Evolutionary conservation across 2,329 filamentous ascomycete species (phyloP).

Genomic region (Hymenoscyphus scutula): DNA sequence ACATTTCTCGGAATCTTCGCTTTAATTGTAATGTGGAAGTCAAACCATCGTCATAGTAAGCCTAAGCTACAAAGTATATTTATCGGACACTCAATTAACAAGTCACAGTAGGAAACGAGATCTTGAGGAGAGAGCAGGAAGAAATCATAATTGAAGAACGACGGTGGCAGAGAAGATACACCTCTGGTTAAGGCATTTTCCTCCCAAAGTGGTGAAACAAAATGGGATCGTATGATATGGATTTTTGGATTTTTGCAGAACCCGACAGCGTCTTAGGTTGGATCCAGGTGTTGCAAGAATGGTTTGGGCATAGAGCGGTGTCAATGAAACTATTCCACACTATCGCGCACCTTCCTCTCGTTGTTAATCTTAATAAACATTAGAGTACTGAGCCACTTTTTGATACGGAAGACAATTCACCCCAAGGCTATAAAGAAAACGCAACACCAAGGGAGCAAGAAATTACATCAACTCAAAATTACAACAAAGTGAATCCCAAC

Average conservation of each 20-base stretch:
- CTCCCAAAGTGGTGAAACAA: too few species aligned
- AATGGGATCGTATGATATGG: background rate
- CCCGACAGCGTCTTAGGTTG: too few species aligned
- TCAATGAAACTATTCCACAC: too few species aligned
- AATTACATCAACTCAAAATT: background rate
- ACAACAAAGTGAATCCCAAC: background rate
- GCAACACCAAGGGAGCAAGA: background rate
- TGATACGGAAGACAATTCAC: too few species aligned
- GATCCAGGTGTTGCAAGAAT: too few species aligned
- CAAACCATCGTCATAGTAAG: background rate
- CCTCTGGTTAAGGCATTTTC: background rate
- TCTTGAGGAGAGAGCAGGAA: background rate
- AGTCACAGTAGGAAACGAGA: background rate
- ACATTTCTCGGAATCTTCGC: background rate
- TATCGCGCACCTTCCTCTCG: too few species aligned
- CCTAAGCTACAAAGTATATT: background rate
- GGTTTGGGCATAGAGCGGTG: too few species aligned
- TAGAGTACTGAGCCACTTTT: too few species aligned
- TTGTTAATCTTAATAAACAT: too few species aligned
- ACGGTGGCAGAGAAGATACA: background rate
- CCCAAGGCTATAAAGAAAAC: too few species aligned
- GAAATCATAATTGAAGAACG: background rate
- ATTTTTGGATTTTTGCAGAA: too few species aligned
- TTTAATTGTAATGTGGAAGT: background rate
- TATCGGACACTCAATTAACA: background rate